These are phyloP conservation scores for Chloropicon primus DNA, from an alignment of 139 green algal species.

Conservation along the genomic window DNA sequence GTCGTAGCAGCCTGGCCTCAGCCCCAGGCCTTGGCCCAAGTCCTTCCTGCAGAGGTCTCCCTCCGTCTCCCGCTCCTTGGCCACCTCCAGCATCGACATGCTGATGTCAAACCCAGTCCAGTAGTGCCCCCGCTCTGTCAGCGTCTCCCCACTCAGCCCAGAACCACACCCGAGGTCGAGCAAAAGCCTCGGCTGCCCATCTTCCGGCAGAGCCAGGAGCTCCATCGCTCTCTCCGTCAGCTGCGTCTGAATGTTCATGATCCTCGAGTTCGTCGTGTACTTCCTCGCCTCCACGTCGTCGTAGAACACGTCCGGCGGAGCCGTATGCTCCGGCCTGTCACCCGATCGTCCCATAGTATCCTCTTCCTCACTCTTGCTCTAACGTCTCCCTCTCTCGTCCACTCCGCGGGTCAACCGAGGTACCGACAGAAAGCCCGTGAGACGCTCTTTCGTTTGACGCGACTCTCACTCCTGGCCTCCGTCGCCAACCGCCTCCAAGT, in stretches of 20 bases:
- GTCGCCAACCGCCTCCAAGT: no score
- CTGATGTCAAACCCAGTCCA: slow-evolving; percentile 66
- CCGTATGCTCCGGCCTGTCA: slow-evolving; percentile 73
- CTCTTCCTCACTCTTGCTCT: neutral
- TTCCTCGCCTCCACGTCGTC: slow-evolving; percentile 83
- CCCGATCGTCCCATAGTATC: slow-evolving; percentile 37
- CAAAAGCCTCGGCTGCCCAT: slow-evolving; percentile 61
- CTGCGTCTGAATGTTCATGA: slow-evolving; percentile 62
- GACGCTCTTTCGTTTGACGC: no score
- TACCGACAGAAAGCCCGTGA: no score
- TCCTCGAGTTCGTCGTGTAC: slow-evolving; percentile 85
- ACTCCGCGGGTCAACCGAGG: no score
- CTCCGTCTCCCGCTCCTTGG: slow-evolving; percentile 38
- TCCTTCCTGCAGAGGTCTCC: slow-evolving; percentile 57
- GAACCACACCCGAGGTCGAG: slow-evolving; percentile 92
- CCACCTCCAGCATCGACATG: slow-evolving; percentile 55
- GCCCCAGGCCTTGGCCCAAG: slow-evolving; percentile 64
- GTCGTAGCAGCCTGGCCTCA: slow-evolving; percentile 40
- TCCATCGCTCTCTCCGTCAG: slow-evolving; percentile 83
- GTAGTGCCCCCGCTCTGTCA: slow-evolving; percentile 32
- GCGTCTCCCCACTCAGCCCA: slow-evolving; percentile 59
- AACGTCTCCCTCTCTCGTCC: neutral
- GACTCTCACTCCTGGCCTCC: no score
- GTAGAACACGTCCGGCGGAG: slow-evolving; percentile 91
- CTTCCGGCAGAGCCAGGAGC: slow-evolving; percentile 74